These are phyloP conservation scores for Puccinia coronata DNA, from an alignment of 1,284 basidiomycete genomes.

Conservation along the genomic window DNA sequence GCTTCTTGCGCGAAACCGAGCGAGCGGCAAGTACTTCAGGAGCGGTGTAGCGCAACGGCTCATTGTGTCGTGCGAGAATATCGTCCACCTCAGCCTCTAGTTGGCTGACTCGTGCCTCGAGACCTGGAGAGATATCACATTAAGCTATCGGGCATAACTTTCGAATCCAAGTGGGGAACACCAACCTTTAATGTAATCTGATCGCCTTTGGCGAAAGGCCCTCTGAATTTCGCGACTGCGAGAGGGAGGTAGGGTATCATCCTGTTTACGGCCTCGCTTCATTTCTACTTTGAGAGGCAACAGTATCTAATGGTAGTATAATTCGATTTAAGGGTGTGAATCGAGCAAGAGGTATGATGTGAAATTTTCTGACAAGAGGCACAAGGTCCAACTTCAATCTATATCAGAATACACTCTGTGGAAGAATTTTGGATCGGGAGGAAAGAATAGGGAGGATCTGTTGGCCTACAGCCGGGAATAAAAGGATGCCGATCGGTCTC, in stretches of 20 bases:
- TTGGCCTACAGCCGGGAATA: no score
- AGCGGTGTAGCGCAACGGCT: constrained; percentile 31
- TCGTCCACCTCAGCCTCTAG: constrained; percentile 42
- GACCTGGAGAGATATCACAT: constrained; percentile 12
- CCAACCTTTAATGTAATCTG: constrained; percentile 71
- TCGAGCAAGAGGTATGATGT: neutral
- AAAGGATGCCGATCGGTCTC: no score
- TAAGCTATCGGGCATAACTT: neutral
- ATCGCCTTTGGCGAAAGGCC: constrained; percentile 84
- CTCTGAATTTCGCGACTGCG: constrained; percentile 87
- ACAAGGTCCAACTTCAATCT: no score
- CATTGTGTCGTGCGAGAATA: constrained; percentile 22
- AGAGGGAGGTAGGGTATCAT: constrained; percentile 86
- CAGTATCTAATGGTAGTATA: neutral
- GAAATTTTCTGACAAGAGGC: neutral
- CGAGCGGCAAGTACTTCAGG: constrained; percentile 9
- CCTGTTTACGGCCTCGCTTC: constrained; percentile 76
- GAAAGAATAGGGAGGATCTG: no score
- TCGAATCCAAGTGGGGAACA: neutral
- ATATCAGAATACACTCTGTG: no score
- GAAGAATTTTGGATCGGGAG: no score
- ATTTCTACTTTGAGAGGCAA: neutral
- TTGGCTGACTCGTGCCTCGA: constrained; percentile 31
- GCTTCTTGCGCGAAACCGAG: constrained; percentile 28
- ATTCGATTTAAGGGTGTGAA: constrained; percentile 6